Evolutionary conservation across 176 grass and related monocot species (phyloP).

Genomic region (Carex scoparia): DNA sequence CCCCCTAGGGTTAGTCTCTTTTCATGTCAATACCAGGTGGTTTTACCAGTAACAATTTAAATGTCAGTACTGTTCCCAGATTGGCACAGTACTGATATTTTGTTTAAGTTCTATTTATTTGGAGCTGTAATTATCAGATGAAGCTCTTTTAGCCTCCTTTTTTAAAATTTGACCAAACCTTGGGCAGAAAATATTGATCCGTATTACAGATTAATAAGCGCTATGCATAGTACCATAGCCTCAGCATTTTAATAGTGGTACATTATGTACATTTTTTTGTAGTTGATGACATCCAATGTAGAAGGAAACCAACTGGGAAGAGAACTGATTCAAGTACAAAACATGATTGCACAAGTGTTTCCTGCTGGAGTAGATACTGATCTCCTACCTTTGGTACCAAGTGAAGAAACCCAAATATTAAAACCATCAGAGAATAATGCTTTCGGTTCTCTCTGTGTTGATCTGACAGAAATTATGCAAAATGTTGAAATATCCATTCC

Average conservation of each 20-base stretch:
- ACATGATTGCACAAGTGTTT: constrained; percentile 49
- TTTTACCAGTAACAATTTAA: neutral
- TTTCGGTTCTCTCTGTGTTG: constrained; percentile 37
- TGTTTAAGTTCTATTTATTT: neutral
- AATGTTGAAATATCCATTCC: constrained; percentile 46
- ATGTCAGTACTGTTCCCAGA: neutral
- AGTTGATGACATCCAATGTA: constrained; percentile 43
- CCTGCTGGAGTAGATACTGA: constrained; percentile 33
- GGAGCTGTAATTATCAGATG: neutral
- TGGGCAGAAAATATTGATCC: too few species aligned
- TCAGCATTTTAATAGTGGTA: neutral
- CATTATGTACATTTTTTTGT: neutral
- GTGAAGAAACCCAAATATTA: constrained; percentile 6
- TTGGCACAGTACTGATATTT: neutral
- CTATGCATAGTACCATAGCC: too few species aligned
- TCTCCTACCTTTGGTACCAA: constrained; percentile 12
- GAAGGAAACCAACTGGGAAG: constrained; percentile 34
- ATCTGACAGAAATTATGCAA: constrained; percentile 47
- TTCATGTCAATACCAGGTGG: neutral
- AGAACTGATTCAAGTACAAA: constrained; percentile 53
- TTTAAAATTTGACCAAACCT: neutral
- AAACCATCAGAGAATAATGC: constrained; percentile 16
- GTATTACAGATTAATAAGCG: too few species aligned
- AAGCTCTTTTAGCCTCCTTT: neutral
- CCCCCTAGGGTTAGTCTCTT: constrained; percentile 42